Percentiles rank a stretch among this genome's conserved stretches.
These are phyloP conservation scores for Hypoxylon fuscum DNA, from an alignment of 495 filamentous ascomycete species.

Conservation along the genomic window DNA sequence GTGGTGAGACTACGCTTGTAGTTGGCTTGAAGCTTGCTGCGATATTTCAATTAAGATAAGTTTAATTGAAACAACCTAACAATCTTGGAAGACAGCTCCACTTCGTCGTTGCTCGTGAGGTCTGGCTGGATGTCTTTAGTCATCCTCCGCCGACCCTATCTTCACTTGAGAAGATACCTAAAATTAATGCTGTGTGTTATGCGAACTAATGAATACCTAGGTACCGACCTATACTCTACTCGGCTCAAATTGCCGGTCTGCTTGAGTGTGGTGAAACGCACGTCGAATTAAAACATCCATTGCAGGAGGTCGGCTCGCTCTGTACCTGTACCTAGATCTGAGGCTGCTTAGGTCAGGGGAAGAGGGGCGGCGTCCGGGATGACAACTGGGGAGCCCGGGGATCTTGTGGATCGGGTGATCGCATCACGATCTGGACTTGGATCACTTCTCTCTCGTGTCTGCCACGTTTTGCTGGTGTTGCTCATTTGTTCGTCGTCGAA, in stretches of 20 bases:
- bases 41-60: constrained; percentile 23
- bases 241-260: no score
- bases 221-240: no score
- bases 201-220: no score
- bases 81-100: constrained; percentile 10
- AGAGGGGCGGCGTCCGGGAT: neutral
- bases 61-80: constrained; percentile 41
- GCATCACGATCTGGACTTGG: constrained; percentile 11
- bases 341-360: neutral
- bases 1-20: constrained; percentile 27
- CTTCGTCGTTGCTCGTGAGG: neutral
- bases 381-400: neutral
- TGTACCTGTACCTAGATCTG: neutral
- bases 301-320: no score
- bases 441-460: constrained; percentile 5
- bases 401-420: neutral
- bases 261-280: no score
- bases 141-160: no score
- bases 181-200: no score
- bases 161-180: no score
- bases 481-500: constrained; percentile 3
- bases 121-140: no score
- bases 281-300: no score
- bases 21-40: constrained; percentile 35
- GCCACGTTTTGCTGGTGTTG: constrained; percentile 25